Evolutionary conservation across 176 grass and related monocot genomes (phyloP).

Genomic region (Dendrocalamus sinicus): DNA sequence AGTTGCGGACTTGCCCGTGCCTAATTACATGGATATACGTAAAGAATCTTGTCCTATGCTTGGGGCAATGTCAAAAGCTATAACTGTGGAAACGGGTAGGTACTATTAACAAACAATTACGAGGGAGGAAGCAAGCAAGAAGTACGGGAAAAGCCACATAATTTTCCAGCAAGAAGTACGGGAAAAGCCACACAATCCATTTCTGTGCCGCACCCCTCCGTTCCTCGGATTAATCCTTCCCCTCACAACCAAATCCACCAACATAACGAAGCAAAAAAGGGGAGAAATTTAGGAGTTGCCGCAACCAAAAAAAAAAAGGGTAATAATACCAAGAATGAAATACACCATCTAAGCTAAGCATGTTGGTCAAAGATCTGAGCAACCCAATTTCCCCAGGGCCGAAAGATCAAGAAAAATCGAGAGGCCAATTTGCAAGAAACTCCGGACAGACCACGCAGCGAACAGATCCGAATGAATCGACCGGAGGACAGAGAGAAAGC

Average conservation of each 20-base stretch:
- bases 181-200: background rate
- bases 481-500: background rate
- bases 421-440: background rate
- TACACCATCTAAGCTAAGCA: background rate
- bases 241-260: slow-evolving; percentile 15
- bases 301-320: background rate
- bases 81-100: background rate
- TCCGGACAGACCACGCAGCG: background rate
- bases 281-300: background rate
- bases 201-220: background rate
- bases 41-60: slow-evolving; percentile 31
- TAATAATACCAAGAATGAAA: background rate
- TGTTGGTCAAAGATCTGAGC: background rate
- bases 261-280: background rate
- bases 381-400: background rate
- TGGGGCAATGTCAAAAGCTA: slow-evolving; percentile 14
- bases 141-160: background rate
- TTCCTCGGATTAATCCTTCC: background rate
- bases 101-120: background rate
- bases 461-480: slow-evolving; percentile 38
- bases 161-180: slow-evolving; percentile 1
- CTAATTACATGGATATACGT: slow-evolving; percentile 21
- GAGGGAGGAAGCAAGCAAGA: background rate
- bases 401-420: background rate
- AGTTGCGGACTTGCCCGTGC: background rate